phyloP scores from a whole-genome alignment of 129 eudicot genomes.

The Chrysanthemum seticuspe region DNA sequence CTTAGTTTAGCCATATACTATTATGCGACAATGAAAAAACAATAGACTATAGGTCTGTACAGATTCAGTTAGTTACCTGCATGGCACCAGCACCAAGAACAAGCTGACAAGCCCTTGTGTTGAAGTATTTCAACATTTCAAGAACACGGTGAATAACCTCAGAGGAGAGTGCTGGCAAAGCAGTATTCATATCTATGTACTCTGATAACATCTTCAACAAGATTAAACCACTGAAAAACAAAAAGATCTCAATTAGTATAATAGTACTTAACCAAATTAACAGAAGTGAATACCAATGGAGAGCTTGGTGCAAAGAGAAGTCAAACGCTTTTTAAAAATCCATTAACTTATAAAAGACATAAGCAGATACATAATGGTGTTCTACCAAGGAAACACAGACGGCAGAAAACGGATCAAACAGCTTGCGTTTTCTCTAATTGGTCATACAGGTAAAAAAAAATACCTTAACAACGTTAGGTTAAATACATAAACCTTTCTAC shows the following conservation, averaged over 20 bases:
- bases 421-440: too few relatives aligned
- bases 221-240: slow-evolving; percentile 77
- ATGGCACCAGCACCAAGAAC: slow-evolving; percentile 99
- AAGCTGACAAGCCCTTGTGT: slow-evolving; percentile 86
- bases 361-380: neutral
- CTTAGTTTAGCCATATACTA: neutral
- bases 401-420: neutral
- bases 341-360: slow-evolving; percentile 7
- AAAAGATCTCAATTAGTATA: slow-evolving; percentile 7
- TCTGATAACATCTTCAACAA: slow-evolving; percentile 98
- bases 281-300: slow-evolving; percentile 8
- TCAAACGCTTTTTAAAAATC: neutral
- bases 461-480: neutral
- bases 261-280: slow-evolving; percentile 6
- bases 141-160: slow-evolving; percentile 94
- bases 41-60: neutral
- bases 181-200: slow-evolving; percentile 82
- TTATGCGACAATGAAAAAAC: slow-evolving; percentile 6
- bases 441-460: neutral
- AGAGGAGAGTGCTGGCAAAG: slow-evolving; percentile 73
- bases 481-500: neutral
- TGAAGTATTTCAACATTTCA: slow-evolving; percentile 89
- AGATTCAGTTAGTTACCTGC: slow-evolving; percentile 56
- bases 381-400: neutral
- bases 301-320: neutral